Conservation (phyloP, 2,329 filamentous ascomycete genomes). For the Fusarium acutatum region DNA sequence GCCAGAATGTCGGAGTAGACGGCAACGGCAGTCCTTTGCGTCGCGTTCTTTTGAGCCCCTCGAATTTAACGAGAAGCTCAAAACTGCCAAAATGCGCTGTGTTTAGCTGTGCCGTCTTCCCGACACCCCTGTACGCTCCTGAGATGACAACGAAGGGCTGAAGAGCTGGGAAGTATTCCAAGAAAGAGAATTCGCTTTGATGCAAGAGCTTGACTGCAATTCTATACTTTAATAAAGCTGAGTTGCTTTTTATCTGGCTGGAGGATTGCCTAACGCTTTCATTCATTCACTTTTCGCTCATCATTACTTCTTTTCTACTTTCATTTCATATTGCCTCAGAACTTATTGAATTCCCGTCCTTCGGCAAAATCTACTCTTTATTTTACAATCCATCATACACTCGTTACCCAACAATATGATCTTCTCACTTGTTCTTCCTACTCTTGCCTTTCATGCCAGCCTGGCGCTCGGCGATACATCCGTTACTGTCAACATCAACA, state of each 20-base stretch:
- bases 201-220: too few relatives aligned
- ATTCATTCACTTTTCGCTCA: neutral
- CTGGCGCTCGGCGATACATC: neutral
- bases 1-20: too few relatives aligned
- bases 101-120: neutral
- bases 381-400: neutral
- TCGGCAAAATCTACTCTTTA: too few relatives aligned
- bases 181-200: too few relatives aligned
- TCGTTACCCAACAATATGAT: neutral
- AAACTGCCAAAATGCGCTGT: neutral
- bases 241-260: too few relatives aligned
- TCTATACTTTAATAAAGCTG: too few relatives aligned
- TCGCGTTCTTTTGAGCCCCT: neutral
- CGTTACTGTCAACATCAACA: neutral
- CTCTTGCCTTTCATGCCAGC: neutral
- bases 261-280: too few relatives aligned
- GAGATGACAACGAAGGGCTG: too few relatives aligned
- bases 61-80: neutral
- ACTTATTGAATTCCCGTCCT: too few relatives aligned
- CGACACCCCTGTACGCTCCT: neutral
- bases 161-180: too few relatives aligned
- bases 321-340: neutral
- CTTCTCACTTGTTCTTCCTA: neutral
- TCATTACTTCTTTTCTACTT: too few relatives aligned
- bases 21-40: neutral